Base-by-base conservation (phyloP, 768 basidiomycete genomes). In the Hysterangium stoloniferum region DNA sequence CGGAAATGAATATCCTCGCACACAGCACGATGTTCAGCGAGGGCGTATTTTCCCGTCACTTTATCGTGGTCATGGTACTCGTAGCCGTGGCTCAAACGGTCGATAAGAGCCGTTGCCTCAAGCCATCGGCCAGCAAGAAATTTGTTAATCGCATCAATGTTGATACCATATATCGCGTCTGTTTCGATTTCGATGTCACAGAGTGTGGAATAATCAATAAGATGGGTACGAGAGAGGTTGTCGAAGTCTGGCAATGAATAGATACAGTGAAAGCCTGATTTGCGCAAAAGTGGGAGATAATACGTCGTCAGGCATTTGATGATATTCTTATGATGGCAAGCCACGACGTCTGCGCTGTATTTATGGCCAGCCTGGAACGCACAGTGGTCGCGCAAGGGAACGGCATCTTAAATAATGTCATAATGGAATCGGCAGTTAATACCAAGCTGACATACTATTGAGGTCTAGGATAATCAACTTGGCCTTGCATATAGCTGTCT, bases 231-330 rank as follows among this genome's bases (percentile, higher is more conserved):
- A 17, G 48, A 48, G 45, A 44, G 46, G 41, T 63, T 58, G 50
- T 62, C 61, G 50, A 66, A 64, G 44, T 64, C 61, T 12, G 64
- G 63, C 4, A 65, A 53, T 4, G 59, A 57, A 48, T 58, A 60
- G n/a, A 65, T 49, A 43, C 58, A 53, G 56, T 65, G 55, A 41
- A 54, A 45, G 1, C 61, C 61, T 1, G 62, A 59, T 15, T 48
- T 40, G 13, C 54, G 44, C 12, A 65, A 54, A 40, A 59, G 50
- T 7, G 44, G 35, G 31, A 64, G 58, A 41, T 65, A 65, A 4
- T 54, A 24, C 15, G 38, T 41, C 25, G 11, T 19, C 35, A 62
- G 56, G 36, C 56, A 59, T 44, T 48, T 34, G 8, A 41, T 17
- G 45, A 59, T 42, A 11, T 8, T 11, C 20, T 20, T 20, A 8